Percentiles rank a stretch among this genome's conserved stretches.
Evolutionary conservation across 2,329 filamentous ascomycete genomes (phyloP).

Genomic region (Xylariaceae sp.): DNA sequence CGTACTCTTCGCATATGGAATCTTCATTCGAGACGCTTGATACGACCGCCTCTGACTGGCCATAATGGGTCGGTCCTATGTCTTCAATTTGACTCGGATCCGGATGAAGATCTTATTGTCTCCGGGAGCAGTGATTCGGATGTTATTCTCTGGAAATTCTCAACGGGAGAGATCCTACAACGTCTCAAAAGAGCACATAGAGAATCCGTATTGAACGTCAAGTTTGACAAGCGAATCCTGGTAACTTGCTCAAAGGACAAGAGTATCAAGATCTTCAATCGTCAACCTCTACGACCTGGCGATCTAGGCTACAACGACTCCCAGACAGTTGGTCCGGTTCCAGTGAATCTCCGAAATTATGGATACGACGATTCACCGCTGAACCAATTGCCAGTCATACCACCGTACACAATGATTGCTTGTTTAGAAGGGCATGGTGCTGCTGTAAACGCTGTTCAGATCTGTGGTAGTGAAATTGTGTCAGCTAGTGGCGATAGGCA

Average conservation of each 20-base stretch:
- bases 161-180: slow-evolving; percentile 82
- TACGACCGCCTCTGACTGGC: slow-evolving; percentile 73
- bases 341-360: slow-evolving; percentile 58
- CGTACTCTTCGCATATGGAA: slow-evolving; percentile 90
- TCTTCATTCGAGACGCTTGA: slow-evolving; percentile 78
- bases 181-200: slow-evolving; percentile 77
- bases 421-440: slow-evolving; percentile 83
- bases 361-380: slow-evolving; percentile 54
- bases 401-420: slow-evolving; percentile 78
- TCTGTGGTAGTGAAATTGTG: slow-evolving; percentile 83
- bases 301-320: slow-evolving; percentile 60
- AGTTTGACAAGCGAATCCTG: slow-evolving; percentile 88
- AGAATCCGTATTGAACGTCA: slow-evolving; percentile 91
- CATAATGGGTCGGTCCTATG: slow-evolving; percentile 90
- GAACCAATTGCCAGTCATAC: slow-evolving; percentile 58
- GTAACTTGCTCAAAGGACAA: slow-evolving; percentile 98
- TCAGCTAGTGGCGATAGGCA: slow-evolving; percentile 93
- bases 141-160: slow-evolving; percentile 92
- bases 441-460: slow-evolving; percentile 95
- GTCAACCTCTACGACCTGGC: slow-evolving; percentile 67
- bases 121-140: slow-evolving; percentile 93
- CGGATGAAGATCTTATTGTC: slow-evolving; percentile 89
- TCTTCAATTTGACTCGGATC: slow-evolving; percentile 89
- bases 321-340: slow-evolving; percentile 57
- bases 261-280: slow-evolving; percentile 95